These are phyloP conservation scores for Cordyceps cateniannulata DNA, from an alignment of 2,329 filamentous ascomycete species.

Conservation along the genomic window DNA sequence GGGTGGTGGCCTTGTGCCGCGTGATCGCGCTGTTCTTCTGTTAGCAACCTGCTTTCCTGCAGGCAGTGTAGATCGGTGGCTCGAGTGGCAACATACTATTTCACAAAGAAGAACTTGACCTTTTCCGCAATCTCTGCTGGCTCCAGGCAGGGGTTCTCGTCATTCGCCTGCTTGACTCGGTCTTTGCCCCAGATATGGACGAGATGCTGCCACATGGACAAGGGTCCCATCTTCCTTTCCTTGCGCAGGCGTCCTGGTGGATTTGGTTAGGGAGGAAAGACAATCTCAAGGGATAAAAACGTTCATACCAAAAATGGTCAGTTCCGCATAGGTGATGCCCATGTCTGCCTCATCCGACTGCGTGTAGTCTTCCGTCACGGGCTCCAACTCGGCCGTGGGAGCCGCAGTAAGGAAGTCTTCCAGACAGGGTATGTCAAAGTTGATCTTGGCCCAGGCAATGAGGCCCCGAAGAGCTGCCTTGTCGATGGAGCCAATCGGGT, in stretches of 20 bases:
- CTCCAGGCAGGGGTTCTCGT: no score
- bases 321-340: slow-evolving; percentile 37
- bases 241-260: no score
- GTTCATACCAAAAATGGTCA: slow-evolving; percentile 29
- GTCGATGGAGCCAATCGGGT: slow-evolving; percentile 20
- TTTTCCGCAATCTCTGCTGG: slow-evolving; percentile 35
- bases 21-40: no score
- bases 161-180: slow-evolving; percentile 20
- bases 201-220: slow-evolving; percentile 34
- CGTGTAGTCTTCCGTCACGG: slow-evolving; percentile 29
- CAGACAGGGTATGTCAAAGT: slow-evolving; percentile 57
- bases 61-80: no score
- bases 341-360: slow-evolving; percentile 37
- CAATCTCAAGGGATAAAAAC: slow-evolving; percentile 27
- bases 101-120: slow-evolving; percentile 19
- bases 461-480: slow-evolving; percentile 63
- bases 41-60: no score
- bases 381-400: slow-evolving; percentile 47
- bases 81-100: no score
- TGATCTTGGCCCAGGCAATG: slow-evolving; percentile 48
- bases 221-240: no score
- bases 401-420: slow-evolving; percentile 54
- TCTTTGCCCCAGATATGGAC: slow-evolving; percentile 34
- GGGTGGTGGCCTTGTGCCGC: no score
- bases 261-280: slow-evolving; percentile 31